Base-by-base conservation (phyloP, 495 filamentous ascomycete genomes). In the Tuber microsphaerosporum region DNA sequence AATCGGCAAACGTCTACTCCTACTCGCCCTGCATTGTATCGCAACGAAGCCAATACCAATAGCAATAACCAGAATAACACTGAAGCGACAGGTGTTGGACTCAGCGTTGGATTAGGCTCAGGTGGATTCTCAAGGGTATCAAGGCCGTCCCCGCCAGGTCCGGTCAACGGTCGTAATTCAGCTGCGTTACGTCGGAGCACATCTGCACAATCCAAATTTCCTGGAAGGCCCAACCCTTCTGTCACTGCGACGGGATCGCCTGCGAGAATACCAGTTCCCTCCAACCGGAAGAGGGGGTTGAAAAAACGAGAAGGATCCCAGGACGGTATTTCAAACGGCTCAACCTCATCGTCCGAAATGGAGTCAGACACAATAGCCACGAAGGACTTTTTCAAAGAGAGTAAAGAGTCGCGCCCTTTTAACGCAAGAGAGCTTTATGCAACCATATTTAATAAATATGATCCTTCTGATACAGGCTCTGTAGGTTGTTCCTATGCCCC, bases 101-200 rank as follows among this genome's bases (percentile, higher is more conserved):
- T 79, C 26, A 75, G 77, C 6, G 31, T 72, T 3, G 76, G 76
- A 16, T 76, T 78, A 6, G 72, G 72, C 51, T 34, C 70, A 3
- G 56, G 72, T 2, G 73, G 74, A 34, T 20, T 41, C 34, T 22
- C 34, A 42, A 70, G 72, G 31, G 14, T 70, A 9, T 41, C 76
- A 22, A 75, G 75, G 0, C 77, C 77, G 7, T 78, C 77, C 0
- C 77, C 75, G 17, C 75, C 75, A 4, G 19, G 26, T 37, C 26
- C 45, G 16, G 69, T n/a, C 42, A 46, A 46, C n/a, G 75, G 43
- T 4, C 56, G 41, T 76, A 34, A 19, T 65, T 65, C 75, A 0
- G 75, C 75, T 16, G 71, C 71, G 14, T 37, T 77, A n/a, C 71
- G 71, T 31, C 44, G 77, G 41, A 70, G n/a, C 12, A n/a, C 41